A percentile compares a stretch with the other conserved stretches of the same genome.
Conservation (phyloP, 441 rosid genomes). For the Bruguiera hainesii region DNA sequence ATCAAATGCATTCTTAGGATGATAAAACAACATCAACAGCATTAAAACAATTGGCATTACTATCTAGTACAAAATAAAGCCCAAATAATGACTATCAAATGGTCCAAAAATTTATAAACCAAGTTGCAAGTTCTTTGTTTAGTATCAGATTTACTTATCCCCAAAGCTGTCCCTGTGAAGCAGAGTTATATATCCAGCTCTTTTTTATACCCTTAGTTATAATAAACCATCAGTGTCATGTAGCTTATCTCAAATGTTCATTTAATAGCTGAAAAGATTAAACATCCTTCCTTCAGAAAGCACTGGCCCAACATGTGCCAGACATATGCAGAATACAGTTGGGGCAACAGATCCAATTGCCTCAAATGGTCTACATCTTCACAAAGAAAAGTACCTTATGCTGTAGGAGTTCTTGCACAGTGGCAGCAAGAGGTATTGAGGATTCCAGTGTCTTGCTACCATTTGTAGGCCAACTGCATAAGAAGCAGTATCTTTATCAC, state of each 20-base stretch:
- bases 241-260: no score
- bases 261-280: no score
- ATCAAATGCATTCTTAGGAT: constrained; percentile 9
- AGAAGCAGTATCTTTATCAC: constrained; percentile 20
- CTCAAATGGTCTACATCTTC: constrained; percentile 2
- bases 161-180: background rate
- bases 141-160: background rate
- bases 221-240: no score
- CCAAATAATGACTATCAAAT: background rate
- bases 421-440: constrained; percentile 54
- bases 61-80: background rate
- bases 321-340: background rate
- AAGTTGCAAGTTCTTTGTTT: background rate
- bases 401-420: constrained; percentile 57
- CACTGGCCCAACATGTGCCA: background rate
- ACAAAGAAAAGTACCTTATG: constrained; percentile 59
- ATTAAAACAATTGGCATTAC: background rate
- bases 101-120: background rate
- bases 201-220: no score
- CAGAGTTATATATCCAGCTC: no score
- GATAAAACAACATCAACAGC: constrained; percentile 1
- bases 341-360: background rate
- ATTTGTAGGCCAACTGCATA: constrained; percentile 29
- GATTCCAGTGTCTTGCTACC: constrained; percentile 47
- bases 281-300: background rate